Evolutionary conservation across 1,139 yeast genomes (phyloP), one percentile per base, ranked within the genome.

Genomic region (Zhuliangozyma blackwelliae): DNA sequence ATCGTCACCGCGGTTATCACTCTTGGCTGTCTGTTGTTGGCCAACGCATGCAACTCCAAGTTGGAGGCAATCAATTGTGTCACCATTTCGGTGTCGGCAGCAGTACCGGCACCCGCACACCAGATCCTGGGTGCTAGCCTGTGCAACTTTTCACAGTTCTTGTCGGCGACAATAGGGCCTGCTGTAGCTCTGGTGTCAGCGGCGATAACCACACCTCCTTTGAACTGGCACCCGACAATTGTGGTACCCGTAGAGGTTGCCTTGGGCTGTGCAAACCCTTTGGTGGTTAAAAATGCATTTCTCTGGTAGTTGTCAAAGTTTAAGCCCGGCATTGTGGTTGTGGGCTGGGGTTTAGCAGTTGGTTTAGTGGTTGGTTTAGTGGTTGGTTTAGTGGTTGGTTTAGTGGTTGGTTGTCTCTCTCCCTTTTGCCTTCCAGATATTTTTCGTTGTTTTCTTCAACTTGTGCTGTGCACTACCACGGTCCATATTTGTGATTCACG

Each of bases 21-120:
- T 50, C 98, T 74, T 28, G 98, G 97, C 49, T 81, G 78, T 50
- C 97, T 79, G 47, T 80, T 80, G 35, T 92, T 82, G 49, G 84
- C 79, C 61, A 89, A 69, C 13, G 94, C 72, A 62, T 90, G 98
- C 47, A 92, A 69, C 62, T 92, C 98, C 49, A 92, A 70, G 59
- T 90, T 90, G 34, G 96, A 87, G 25, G 90, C 80, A 51, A 89
- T 89, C 57, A 92, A 73, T 61, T 88, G 96, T 6, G 98, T 92
- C 23, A 87, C 96, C 86, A 85, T 84, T 59, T 92, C 97, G 9
- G 97, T 92, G 59, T 92, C 98, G n/a, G 98, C 98, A 32, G 98
- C 98, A 13, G 98, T 92, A 61, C 98, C 98, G 4, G 98, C 98
- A 52, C 98, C 98, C 38, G 97, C 97, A 78, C 97, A 92, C 98